Conservation (phyloP, 2,329 filamentous ascomycete genomes). For the Phaeosphaeria sp. region DNA sequence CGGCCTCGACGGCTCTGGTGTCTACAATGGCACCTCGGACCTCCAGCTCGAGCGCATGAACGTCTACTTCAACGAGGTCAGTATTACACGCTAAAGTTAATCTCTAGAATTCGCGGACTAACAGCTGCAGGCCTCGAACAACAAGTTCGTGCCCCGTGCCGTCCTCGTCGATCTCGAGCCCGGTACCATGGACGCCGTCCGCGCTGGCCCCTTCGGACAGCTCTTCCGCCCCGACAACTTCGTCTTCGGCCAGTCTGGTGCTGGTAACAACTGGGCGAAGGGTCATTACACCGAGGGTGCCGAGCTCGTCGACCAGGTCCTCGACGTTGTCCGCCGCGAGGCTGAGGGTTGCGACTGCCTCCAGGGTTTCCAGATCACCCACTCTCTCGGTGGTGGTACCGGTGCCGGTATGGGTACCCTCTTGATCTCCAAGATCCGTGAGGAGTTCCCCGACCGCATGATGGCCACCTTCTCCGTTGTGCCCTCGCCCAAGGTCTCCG, state of each 20-base stretch:
- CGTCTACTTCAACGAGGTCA: conserved; percentile 96
- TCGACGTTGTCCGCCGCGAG: conserved; percentile 98
- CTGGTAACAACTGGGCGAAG: conserved; percentile 99
- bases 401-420: conserved; percentile 99
- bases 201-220: conserved; percentile 96
- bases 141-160: conserved; percentile 99
- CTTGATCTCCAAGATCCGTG: conserved; percentile 99
- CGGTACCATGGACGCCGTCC: conserved; percentile 99
- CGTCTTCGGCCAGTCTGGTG: conserved; percentile 98
- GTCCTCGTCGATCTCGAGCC: conserved; percentile 99
- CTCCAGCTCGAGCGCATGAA: conserved; percentile 99
- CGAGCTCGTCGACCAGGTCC: conserved; percentile 96
- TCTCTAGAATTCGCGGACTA: conserved; percentile 21
- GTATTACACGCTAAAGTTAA: conserved; percentile 31
- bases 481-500: conserved; percentile 98
- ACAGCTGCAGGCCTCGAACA: conserved; percentile 77
- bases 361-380: conserved; percentile 99
- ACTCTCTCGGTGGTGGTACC: conserved; percentile 99
- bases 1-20: conserved; percentile 95
- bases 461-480: conserved; percentile 99
- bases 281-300: conserved; percentile 99
- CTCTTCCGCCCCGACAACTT: conserved; percentile 99
- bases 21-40: conserved; percentile 98
- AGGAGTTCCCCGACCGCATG: conserved; percentile 99
- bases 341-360: conserved; percentile 99